Base-by-base conservation (phyloP, 768 basidiomycete genomes). In the Crucibulum laeve region DNA sequence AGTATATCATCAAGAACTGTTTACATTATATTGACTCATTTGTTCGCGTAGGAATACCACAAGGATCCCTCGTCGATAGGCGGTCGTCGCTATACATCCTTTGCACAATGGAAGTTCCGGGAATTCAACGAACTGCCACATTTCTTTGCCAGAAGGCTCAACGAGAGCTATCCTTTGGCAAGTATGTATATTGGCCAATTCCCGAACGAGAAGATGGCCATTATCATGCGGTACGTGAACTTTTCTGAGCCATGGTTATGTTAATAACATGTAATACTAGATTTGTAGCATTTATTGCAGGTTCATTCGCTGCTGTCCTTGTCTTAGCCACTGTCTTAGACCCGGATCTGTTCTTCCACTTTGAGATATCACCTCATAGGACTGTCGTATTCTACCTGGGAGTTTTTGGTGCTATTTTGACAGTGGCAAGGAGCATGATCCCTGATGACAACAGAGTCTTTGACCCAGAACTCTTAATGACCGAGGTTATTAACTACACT, bases 101-200 rank as follows among this genome's bases (percentile, higher is more conserved):
- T 87, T 47, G 94, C 94, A 3, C 84, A 91, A 48, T 99, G 96
- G 96, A 98, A 97, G 59, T 98, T 98, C 59, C 78, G 96, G 44
- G 96, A 99, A 60, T 99, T 97, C 73, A 99, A 99, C 59, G 96
- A 99, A 57, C 71, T 99, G 6, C 88, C 92, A 0, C 96, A 99
- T 64, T 69, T 94, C 25, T 99, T 98, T 62, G 74, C 80, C 25
- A 74, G 91, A 37, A 74, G 96, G 40, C 70, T 98, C 37, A 84
- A 92, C 50, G 83, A 90, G 56, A 92, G 90, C 44, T 91, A 94
- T 53, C 91, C 91, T 0, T 68, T 83, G 7, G 89, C 96, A 8
- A 92, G 85, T 60, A 87, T 92, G 74, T 99, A 98, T 60, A 92
- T 97, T 48, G 91, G 91, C 18, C 96, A 98, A 58, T 99, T 96